These are phyloP conservation scores for Saturnispora quitensis DNA, from an alignment of 805 yeast genomes.

Conservation along the genomic window DNA sequence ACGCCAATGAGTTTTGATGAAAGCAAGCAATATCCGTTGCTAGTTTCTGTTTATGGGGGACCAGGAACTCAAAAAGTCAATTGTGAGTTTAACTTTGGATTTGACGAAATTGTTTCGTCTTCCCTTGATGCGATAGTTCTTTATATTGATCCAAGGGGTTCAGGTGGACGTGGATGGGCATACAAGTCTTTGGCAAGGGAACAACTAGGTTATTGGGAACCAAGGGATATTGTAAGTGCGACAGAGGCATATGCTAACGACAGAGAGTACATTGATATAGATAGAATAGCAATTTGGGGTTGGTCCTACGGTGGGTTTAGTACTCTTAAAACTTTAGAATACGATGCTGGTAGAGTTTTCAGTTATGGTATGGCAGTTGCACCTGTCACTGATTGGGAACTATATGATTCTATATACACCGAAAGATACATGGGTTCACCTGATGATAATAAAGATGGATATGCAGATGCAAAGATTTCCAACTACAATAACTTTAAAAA, in stretches of 20 bases:
- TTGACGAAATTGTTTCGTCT: constrained; percentile 52
- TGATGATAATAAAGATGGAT: constrained; percentile 37
- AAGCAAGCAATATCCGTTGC: constrained; percentile 44
- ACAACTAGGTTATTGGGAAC: constrained; percentile 67
- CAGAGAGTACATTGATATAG: constrained; percentile 40
- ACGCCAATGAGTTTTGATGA: constrained; percentile 47
- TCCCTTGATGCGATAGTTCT: constrained; percentile 51
- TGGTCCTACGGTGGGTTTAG: constrained; percentile 85
- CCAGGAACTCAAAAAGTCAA: constrained; percentile 64
- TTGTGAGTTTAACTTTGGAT: constrained; percentile 38
- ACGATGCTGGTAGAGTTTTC: constrained; percentile 52
- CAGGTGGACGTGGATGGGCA: constrained; percentile 72
- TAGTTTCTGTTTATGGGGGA: constrained; percentile 70
- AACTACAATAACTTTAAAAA: constrained; percentile 35
- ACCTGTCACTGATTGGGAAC: constrained; percentile 73
- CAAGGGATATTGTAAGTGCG: constrained; percentile 52
- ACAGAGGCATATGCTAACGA: constrained; percentile 40
- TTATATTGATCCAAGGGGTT: constrained; percentile 72
- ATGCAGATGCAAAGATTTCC: constrained; percentile 37
- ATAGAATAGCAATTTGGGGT: constrained; percentile 69
- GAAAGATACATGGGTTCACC: constrained; percentile 67
- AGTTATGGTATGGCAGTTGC: constrained; percentile 77
- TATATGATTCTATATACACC: constrained; percentile 71
- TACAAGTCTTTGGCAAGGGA: constrained; percentile 47
- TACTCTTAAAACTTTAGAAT: constrained; percentile 64